Conservation (phyloP, 2,329 filamentous ascomycete species). For the Cryphonectria japonica region DNA sequence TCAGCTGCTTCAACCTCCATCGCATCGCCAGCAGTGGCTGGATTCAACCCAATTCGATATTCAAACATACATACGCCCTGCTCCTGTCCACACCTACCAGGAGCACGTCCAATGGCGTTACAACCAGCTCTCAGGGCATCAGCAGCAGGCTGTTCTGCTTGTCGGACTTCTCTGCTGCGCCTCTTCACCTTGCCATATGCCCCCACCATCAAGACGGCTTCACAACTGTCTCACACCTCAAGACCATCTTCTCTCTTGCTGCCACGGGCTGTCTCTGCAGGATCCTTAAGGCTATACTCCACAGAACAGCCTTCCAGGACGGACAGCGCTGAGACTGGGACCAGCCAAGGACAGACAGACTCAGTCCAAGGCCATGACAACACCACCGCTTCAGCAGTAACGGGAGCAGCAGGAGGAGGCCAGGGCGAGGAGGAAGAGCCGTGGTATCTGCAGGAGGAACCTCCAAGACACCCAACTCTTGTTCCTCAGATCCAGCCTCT, state of each 20-base stretch:
- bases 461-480: slow-evolving; percentile 54
- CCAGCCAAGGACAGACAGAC: background rate
- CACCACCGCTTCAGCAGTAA: slow-evolving; percentile 17
- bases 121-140: slow-evolving; percentile 35
- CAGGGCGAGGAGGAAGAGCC: slow-evolving; percentile 37
- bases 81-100: background rate
- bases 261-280: background rate
- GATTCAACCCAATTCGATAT: background rate
- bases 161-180: slow-evolving; percentile 35
- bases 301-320: slow-evolving; percentile 4
- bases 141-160: slow-evolving; percentile 37
- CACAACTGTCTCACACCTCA: slow-evolving; percentile 9
- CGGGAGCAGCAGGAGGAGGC: slow-evolving; percentile 15
- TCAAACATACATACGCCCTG: background rate
- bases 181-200: slow-evolving; percentile 32
- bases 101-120: slow-evolving; percentile 27
- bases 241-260: slow-evolving; percentile 7
- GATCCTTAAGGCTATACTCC: slow-evolving; percentile 14
- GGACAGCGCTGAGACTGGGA: background rate
- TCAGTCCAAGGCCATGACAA: slow-evolving; percentile 25
- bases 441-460: slow-evolving; percentile 85
- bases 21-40: too few species aligned
- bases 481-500: slow-evolving; percentile 51
- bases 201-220: slow-evolving; percentile 26
- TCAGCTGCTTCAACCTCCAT: too few species aligned